Evolutionary conservation across 2,329 filamentous ascomycete genomes (phyloP), one percentile per base, ranked within the genome.

Genomic region (Ceratocystis ficicola): DNA sequence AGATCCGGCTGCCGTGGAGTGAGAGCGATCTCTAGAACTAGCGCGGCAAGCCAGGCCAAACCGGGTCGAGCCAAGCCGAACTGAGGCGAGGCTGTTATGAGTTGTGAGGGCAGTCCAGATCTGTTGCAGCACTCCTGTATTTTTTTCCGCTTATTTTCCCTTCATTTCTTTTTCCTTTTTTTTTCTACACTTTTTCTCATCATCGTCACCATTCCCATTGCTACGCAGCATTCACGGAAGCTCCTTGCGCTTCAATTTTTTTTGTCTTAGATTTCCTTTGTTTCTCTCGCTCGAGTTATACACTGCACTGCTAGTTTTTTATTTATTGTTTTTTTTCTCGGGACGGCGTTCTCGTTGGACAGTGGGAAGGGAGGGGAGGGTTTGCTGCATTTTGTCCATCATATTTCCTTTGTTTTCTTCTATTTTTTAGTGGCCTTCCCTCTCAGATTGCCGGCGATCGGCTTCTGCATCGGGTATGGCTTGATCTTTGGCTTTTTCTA

Each of bases 1-100:
- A 78, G 69, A 79, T 84, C 46, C 75, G 72, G 65, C 68, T 83
- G 70, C 81, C 81, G 12, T 83, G 81, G 81, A 74, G 72, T 1
- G 73, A 75, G 69, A 71, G 65, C 7, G 65, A 63, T 59, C n/a
- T 62, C 20, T 66, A 65, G 64, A 62, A 36, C 44, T 41, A 25
- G 55, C 10, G n/a, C 8, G 25, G 55, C 22, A 59, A 28, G 5
- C 55, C 25, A 20, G 6, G 32, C 32, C 10, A 7, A 36, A 10
- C 10, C 4, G 36, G 36, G 36, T 2, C 1, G 36, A 15, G 36
- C 36, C 10, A 41, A 41, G 36, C 15, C 36, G 36, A 41, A 41
- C 36, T 12, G 36, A 41, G 36, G 36, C 36, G 36, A 15, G 36
- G 36, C 36, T 41, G 36, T 41, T 1, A 5, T 41, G 36, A 12